Conservation (phyloP, 176 grass and related monocot genomes). For the Avena insularis region DNA sequence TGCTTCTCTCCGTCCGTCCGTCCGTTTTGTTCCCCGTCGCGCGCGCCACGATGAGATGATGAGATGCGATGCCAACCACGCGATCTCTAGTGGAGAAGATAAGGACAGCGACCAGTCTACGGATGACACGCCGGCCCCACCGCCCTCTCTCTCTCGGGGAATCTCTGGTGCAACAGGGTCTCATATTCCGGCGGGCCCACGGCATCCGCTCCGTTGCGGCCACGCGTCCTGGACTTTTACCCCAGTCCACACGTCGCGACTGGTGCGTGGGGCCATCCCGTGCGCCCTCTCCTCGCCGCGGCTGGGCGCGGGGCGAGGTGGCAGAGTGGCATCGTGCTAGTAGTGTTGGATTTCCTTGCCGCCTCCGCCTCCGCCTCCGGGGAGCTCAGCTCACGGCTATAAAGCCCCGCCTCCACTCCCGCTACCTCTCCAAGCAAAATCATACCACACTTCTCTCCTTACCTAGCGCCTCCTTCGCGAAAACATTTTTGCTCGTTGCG, state of each 20-base stretch:
- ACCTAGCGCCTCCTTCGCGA: no score
- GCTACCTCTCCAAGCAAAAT: neutral
- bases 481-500: no score
- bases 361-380: constrained; percentile 18
- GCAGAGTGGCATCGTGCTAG: neutral
- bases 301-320: neutral
- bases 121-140: neutral
- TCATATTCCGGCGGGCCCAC: neutral
- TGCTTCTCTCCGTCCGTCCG: neutral
- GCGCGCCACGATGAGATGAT: no score
- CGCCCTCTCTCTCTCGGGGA: neutral
- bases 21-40: neutral
- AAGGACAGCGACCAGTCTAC: constrained; percentile 9
- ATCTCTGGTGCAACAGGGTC: no score
- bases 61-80: neutral
- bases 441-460: neutral
- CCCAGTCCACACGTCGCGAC: constrained; percentile 18
- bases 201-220: neutral
- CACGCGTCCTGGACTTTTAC: constrained; percentile 26
- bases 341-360: neutral
- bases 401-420: constrained; percentile 28
- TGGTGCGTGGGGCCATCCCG: neutral
- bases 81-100: neutral
- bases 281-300: constrained; percentile 33
- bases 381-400: constrained; percentile 28